These are phyloP conservation scores for Yamadazyma epiphylla DNA, from an alignment of 1,139 yeast genomes.

Conservation along the genomic window DNA sequence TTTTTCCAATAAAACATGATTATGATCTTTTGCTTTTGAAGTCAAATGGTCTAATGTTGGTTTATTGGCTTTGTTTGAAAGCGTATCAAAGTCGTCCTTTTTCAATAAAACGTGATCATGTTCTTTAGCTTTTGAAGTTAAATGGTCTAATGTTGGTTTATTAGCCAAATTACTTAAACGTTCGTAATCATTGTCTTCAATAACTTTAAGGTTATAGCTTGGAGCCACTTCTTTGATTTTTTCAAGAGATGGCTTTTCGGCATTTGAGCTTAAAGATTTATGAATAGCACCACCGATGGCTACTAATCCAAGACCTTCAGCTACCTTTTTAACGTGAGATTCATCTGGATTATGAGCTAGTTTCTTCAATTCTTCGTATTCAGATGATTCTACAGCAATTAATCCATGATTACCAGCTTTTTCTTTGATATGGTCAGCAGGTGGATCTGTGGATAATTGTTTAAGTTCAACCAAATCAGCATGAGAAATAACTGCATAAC, in stretches of 20 bases:
- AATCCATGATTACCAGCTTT: slow-evolving; percentile 17
- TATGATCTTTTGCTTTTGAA: slow-evolving; percentile 13
- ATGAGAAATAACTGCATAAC: slow-evolving; percentile 9
- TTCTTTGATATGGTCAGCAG: slow-evolving; percentile 21
- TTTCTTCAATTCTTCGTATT: slow-evolving; percentile 15
- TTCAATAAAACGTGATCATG: slow-evolving; percentile 7
- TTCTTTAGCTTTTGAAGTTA: slow-evolving; percentile 22
- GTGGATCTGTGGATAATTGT: slow-evolving; percentile 18
- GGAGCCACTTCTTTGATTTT: slow-evolving; percentile 11
- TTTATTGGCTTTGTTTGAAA: slow-evolving; percentile 11
- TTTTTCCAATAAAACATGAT: slow-evolving; percentile 14
- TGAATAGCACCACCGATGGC: slow-evolving; percentile 9
- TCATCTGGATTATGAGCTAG: slow-evolving; percentile 14
- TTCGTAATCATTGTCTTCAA: slow-evolving; percentile 14
- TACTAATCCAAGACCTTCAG: slow-evolving; percentile 9
- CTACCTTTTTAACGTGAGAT: slow-evolving; percentile 15
- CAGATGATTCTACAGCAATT: slow-evolving; percentile 10
- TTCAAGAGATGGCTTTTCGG: slow-evolving; percentile 14
- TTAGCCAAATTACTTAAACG: slow-evolving; percentile 14
- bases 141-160: slow-evolving; percentile 22
- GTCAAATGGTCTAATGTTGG: slow-evolving; percentile 18
- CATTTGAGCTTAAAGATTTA: slow-evolving; percentile 11
- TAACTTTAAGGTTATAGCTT: slow-evolving; percentile 10
- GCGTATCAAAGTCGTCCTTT: slow-evolving; percentile 2
- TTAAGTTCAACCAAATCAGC: slow-evolving; percentile 7